These are phyloP conservation scores for Parascedosporium putredinis DNA, from an alignment of 2,329 filamentous ascomycete species.

Conservation along the genomic window DNA sequence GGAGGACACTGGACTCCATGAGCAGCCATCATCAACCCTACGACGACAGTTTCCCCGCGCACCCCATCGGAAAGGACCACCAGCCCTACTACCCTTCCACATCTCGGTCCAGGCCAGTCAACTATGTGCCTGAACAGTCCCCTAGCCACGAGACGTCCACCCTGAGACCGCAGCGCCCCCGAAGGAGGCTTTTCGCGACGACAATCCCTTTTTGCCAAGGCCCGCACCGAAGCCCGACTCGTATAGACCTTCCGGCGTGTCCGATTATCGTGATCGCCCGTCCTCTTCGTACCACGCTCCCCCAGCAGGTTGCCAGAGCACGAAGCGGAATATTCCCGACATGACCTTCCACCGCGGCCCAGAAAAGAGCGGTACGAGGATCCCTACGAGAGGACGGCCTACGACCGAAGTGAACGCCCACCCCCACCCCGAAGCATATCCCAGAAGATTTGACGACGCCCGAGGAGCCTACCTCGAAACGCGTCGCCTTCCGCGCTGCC, in stretches of 20 bases:
- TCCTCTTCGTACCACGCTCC: constrained; percentile 5
- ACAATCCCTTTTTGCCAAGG: not conserved
- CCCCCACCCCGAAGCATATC: constrained; percentile 11
- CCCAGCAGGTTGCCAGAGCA: not conserved
- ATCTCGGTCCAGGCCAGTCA: constrained; percentile 36
- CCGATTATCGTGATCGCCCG: constrained; percentile 14
- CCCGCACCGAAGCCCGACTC: not conserved
- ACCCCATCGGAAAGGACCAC: constrained; percentile 13
- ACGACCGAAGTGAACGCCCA: constrained; percentile 16
- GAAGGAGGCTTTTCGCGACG: constrained; percentile 14
- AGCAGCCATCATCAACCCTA: constrained; percentile 16
- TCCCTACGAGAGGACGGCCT: constrained; percentile 10
- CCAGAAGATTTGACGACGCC: constrained; percentile 8
- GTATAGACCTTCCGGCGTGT: not conserved
- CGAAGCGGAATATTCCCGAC: not conserved
- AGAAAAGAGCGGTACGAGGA: constrained; percentile 18
- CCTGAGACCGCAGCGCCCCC: constrained; percentile 21
- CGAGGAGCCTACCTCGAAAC: constrained; percentile 20
- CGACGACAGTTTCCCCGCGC: constrained; percentile 11
- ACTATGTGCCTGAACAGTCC: constrained; percentile 24
- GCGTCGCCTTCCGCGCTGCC: constrained; percentile 71
- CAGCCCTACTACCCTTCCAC: constrained; percentile 49
- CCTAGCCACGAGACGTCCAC: not conserved
- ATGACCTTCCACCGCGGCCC: constrained; percentile 16
- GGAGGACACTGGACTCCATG: constrained; percentile 31